These are phyloP conservation scores for Ascomycota sp. DNA, from an alignment of 2,329 filamentous ascomycete genomes.

Conservation along the genomic window DNA sequence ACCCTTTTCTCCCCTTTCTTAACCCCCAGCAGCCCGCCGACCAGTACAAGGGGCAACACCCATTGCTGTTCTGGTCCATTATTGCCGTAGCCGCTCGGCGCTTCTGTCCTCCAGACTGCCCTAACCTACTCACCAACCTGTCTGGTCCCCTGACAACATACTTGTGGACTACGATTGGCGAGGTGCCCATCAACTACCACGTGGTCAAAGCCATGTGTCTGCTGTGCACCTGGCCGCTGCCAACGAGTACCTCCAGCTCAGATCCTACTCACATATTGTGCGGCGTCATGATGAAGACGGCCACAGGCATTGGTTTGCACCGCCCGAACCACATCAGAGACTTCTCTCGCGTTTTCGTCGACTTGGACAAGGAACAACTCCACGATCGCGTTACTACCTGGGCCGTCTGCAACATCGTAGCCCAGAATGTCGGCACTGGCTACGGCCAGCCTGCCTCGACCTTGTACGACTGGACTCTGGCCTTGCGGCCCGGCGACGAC, in stretches of 20 bases:
- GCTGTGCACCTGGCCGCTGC: slow-evolving; percentile 64
- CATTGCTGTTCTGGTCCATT: slow-evolving; percentile 72
- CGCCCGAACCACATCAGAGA: slow-evolving; percentile 66
- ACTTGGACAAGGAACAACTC: slow-evolving; percentile 60
- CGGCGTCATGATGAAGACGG: slow-evolving; percentile 73
- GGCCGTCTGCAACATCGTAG: slow-evolving; percentile 72
- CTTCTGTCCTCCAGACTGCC: slow-evolving; percentile 34
- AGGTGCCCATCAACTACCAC: slow-evolving; percentile 60
- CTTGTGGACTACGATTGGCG: slow-evolving; percentile 57
- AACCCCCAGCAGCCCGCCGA: slow-evolving; percentile 47
- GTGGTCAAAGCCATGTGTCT: slow-evolving; percentile 66
- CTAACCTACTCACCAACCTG: slow-evolving; percentile 43
- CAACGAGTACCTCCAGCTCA: slow-evolving; percentile 59
- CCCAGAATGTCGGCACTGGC: slow-evolving; percentile 63
- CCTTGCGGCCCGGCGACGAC: slow-evolving; percentile 36
- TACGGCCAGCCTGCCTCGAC: slow-evolving; percentile 67
- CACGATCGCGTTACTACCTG: slow-evolving; percentile 62
- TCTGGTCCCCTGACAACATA: slow-evolving; percentile 48
- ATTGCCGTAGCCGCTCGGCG: slow-evolving; percentile 55
- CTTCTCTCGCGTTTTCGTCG: slow-evolving; percentile 55
- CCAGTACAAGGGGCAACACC: slow-evolving; percentile 55
- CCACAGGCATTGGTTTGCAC: slow-evolving; percentile 66
- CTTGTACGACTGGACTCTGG: slow-evolving; percentile 55
- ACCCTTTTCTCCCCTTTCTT: slow-evolving; percentile 60
- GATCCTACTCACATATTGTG: slow-evolving; percentile 68